Evolutionary conservation across 2,329 filamentous ascomycete genomes (phyloP), one percentile per base, ranked within the genome.

Genomic region (Arthroderma uncinatum): DNA sequence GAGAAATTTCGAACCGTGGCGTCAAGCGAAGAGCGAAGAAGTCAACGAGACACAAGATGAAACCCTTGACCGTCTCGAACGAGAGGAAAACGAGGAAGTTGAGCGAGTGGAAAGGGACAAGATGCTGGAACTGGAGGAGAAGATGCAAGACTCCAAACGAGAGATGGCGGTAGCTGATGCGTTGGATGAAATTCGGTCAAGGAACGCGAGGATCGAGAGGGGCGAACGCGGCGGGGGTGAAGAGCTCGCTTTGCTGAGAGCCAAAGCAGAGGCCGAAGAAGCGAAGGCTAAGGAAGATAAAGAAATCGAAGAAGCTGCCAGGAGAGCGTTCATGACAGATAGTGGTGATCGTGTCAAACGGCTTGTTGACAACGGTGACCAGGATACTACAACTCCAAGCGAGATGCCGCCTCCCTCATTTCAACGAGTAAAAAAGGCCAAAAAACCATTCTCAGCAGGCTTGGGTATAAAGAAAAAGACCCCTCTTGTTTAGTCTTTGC

Each of bases 141-240:
- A 97, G 76, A 95, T 92, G 57, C 76, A 87, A 21, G 93, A 98
- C 70, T 91, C 91, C 0, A 91, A 93, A 76, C 80, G 86, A 40
- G 93, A 98, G 73, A 98, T 98, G 91, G 89, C 87, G 16, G 89
- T 96, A 47, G 93, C 93, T 1, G 93, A 98, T 75, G 92, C 91
- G 6, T 75, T 98, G 57, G 93, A 98, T 71, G 91, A 96, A 74
- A 96, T 98, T 58, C 79, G 92, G 57, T 92, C 88, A 55, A 78
- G 92, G 62, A 98, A 98, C 73, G 93, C 93, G 6, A 79, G 90
- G 61, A 83, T 93, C 53, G 89, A 95, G 71, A 80, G 87, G 62
- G 86, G 85, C 7, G 84, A 89, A 59, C 77, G 82, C 2, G 84
- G 85, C 54, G 82, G 81, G 8, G 77, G 79, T 14, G 80, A 82